Conservation (phyloP, 2,329 filamentous ascomycete species). For the Plenodomus biglobosus region DNA sequence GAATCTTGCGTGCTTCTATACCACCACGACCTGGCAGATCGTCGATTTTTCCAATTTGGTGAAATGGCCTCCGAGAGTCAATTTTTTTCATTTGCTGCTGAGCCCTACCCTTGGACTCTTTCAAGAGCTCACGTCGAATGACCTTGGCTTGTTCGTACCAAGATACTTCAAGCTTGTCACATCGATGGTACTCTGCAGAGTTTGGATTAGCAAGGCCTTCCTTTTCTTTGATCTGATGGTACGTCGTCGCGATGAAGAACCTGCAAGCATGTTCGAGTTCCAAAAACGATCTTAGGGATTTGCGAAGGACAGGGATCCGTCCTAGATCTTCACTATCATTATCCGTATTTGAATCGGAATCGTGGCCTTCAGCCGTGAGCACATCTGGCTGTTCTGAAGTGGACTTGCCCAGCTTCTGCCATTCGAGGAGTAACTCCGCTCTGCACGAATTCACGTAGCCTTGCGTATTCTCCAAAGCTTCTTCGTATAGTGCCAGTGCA, state of each 20-base stretch:
- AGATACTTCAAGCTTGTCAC: constrained; percentile 71
- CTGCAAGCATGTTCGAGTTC: constrained; percentile 79
- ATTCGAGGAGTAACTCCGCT: constrained; percentile 59
- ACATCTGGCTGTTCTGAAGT: constrained; percentile 10
- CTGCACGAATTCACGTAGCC: constrained; percentile 65
- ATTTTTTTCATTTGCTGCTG: constrained; percentile 65
- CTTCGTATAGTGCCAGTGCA: constrained; percentile 70
- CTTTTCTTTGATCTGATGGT: constrained; percentile 80
- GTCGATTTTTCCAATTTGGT: constrained; percentile 45
- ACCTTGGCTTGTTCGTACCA: constrained; percentile 77
- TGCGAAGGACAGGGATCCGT: constrained; percentile 61
- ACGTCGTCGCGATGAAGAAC: constrained; percentile 83
- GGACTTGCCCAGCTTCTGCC: constrained; percentile 39
- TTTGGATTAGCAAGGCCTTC: constrained; percentile 63
- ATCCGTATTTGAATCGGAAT: constrained; percentile 42
- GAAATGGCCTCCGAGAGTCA: constrained; percentile 18
- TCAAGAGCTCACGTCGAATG: constrained; percentile 77
- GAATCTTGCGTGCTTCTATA: constrained; percentile 69
- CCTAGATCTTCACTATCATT: constrained; percentile 43
- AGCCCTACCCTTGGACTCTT: constrained; percentile 59
- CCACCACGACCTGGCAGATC: constrained; percentile 63
- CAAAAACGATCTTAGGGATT: constrained; percentile 69
- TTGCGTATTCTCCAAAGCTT: constrained; percentile 46
- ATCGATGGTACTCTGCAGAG: constrained; percentile 64
- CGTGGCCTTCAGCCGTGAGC: constrained; percentile 35